Percentiles rank a stretch among this genome's conserved stretches.
Conservation (phyloP, 257 asterid species). For the Nicotiana tabacum region DNA sequence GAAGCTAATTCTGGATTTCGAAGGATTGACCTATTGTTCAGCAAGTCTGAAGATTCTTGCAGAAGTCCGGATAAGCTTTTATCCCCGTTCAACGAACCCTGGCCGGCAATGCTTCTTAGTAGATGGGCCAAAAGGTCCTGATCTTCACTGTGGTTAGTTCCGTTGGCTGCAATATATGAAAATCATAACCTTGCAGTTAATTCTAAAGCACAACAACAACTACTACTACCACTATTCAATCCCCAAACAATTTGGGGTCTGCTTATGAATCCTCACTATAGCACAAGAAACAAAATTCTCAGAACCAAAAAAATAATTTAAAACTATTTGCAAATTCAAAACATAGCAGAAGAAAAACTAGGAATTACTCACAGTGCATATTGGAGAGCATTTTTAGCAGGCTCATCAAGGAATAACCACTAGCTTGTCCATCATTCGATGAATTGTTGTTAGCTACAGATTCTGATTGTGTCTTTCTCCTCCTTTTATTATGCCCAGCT, state of each 20-base stretch:
- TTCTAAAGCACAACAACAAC: not conserved
- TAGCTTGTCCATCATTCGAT: conserved; percentile 48
- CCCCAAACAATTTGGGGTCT: too few species aligned
- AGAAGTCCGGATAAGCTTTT: conserved; percentile 39
- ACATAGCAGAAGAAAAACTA: conserved; percentile 7
- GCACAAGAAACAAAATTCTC: not conserved
- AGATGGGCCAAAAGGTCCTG: conserved; percentile 69
- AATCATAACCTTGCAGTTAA: conserved; percentile 1
- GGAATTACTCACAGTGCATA: conserved; percentile 56
- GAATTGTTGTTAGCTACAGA: conserved; percentile 30
- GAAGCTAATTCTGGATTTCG: conserved; percentile 40
- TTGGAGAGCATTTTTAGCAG: conserved; percentile 68
- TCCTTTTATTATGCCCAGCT: conserved; percentile 80
- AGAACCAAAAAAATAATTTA: conserved; percentile 9
- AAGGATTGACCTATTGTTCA: conserved; percentile 34
- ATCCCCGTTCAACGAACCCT: conserved; percentile 32
- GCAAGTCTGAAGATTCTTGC: conserved; percentile 41
- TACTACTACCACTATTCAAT: too few species aligned
- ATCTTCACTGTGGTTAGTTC: conserved; percentile 38
- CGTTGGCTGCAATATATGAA: conserved; percentile 46
- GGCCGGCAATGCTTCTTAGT: conserved; percentile 55
- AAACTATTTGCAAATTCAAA: not conserved
- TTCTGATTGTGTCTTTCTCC: conserved; percentile 67
- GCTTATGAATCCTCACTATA: too few species aligned
- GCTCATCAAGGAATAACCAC: conserved; percentile 59